phyloP scores from a whole-genome alignment of 2,329 filamentous ascomycete species.

The Colletotrichum trifolii region DNA sequence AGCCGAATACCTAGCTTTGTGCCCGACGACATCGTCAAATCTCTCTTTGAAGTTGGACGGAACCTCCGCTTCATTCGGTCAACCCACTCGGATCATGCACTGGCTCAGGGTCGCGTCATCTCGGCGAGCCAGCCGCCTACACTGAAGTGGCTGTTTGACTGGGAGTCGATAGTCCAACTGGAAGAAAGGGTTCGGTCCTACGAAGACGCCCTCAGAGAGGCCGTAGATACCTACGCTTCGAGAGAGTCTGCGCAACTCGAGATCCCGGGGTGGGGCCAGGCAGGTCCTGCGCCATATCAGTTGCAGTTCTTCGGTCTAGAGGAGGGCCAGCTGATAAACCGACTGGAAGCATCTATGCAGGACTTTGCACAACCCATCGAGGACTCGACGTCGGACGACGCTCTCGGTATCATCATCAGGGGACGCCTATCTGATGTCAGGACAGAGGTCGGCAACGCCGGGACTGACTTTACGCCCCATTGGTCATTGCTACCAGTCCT shows the following conservation, averaged over 20 bases:
- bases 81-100: slow-evolving; percentile 77
- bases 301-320: slow-evolving; percentile 62
- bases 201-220: slow-evolving; percentile 53
- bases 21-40: slow-evolving; percentile 72
- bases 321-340: slow-evolving; percentile 57
- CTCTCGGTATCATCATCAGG: slow-evolving; percentile 39
- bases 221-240: slow-evolving; percentile 41
- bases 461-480: slow-evolving; percentile 58
- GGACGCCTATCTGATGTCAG: slow-evolving; percentile 45
- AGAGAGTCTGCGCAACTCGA: neutral
- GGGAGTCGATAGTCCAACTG: slow-evolving; percentile 74
- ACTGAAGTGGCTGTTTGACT: slow-evolving; percentile 77
- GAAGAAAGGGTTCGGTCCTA: slow-evolving; percentile 69
- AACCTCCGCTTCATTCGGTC: slow-evolving; percentile 78
- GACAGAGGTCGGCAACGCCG: slow-evolving; percentile 26
- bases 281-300: slow-evolving; percentile 36
- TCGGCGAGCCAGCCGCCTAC: slow-evolving; percentile 62
- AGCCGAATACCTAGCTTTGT: slow-evolving; percentile 79
- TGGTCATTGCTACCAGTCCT: slow-evolving; percentile 73
- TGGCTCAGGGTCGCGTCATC: slow-evolving; percentile 65
- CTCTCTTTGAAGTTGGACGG: slow-evolving; percentile 83
- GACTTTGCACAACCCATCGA: slow-evolving; percentile 51
- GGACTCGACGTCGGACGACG: slow-evolving; percentile 40
- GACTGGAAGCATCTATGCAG: slow-evolving; percentile 62
- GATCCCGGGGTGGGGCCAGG: neutral